Conservation (phyloP, 495 filamentous ascomycete genomes). For the Annulohypoxylon stygium region DNA sequence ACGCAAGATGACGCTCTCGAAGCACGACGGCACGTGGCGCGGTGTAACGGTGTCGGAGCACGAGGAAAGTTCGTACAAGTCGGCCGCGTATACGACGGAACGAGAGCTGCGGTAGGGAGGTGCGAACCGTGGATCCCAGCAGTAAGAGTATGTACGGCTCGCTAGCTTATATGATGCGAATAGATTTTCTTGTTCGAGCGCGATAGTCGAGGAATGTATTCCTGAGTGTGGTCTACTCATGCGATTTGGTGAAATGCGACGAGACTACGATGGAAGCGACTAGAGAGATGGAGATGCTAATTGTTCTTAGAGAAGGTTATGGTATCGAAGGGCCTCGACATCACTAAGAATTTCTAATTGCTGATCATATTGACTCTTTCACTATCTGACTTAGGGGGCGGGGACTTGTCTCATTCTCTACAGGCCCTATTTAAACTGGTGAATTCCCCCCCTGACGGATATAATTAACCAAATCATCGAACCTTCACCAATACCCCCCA, state of each 20-base stretch:
- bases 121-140: background rate
- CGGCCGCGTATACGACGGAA: slow-evolving; percentile 21
- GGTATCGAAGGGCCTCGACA: no score
- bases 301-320: no score
- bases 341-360: no score
- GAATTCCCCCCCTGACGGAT: no score
- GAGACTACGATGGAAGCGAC: background rate
- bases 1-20: slow-evolving; percentile 43
- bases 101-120: slow-evolving; percentile 22
- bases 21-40: slow-evolving; percentile 36
- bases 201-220: background rate
- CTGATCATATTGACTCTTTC: no score
- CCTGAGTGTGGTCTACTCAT: background rate
- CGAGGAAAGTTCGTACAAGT: slow-evolving; percentile 27
- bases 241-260: background rate
- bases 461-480: no score
- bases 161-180: slow-evolving; percentile 8
- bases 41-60: slow-evolving; percentile 26
- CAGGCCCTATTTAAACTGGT: no score
- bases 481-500: no score
- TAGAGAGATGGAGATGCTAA: no score
- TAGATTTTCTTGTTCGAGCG: slow-evolving; percentile 22
- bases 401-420: no score
- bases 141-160: slow-evolving; percentile 2
- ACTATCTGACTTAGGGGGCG: no score